phyloP scores from a whole-genome alignment of 805 yeast genomes.

The Teunomyces panamensis region DNA sequence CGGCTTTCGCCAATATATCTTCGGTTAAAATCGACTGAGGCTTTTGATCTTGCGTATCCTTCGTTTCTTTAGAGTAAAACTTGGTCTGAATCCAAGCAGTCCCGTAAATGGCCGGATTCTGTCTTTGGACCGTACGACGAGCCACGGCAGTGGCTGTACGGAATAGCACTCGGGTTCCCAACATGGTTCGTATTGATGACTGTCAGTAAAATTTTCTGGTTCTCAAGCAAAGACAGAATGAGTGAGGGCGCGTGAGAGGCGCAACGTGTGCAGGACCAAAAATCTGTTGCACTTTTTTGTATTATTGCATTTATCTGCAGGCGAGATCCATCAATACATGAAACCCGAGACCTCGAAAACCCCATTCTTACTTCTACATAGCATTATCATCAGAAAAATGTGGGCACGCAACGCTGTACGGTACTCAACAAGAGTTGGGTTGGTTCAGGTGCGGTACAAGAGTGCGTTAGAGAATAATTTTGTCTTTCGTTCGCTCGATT shows the following conservation, averaged over 20 bases:
- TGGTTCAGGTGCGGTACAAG: not conserved
- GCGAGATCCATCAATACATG: not conserved
- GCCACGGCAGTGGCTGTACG: conserved; percentile 1
- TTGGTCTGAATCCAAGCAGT: not conserved
- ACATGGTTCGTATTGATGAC: not conserved
- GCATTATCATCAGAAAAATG: not conserved
- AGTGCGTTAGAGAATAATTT: conserved; percentile 9
- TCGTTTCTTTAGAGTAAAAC: not conserved
- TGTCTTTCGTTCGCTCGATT: conserved; percentile 19
- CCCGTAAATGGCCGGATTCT: not conserved
- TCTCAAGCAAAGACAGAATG: not conserved
- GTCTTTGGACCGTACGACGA: not conserved
- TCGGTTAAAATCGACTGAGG: conserved; percentile 56
- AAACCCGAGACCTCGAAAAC: no score
- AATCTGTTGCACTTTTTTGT: no score
- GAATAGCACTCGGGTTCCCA: conserved; percentile 3
- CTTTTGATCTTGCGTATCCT: not conserved
- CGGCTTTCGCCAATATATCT: conserved; percentile 79
- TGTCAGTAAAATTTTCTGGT: not conserved
- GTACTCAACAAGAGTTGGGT: not conserved
- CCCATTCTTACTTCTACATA: not conserved
- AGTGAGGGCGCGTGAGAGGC: not conserved
- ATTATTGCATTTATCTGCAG: not conserved
- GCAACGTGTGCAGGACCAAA: not conserved
- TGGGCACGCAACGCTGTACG: not conserved